These are phyloP conservation scores for Salix udensis DNA, from an alignment of 345 rosid species.

Conservation along the genomic window DNA sequence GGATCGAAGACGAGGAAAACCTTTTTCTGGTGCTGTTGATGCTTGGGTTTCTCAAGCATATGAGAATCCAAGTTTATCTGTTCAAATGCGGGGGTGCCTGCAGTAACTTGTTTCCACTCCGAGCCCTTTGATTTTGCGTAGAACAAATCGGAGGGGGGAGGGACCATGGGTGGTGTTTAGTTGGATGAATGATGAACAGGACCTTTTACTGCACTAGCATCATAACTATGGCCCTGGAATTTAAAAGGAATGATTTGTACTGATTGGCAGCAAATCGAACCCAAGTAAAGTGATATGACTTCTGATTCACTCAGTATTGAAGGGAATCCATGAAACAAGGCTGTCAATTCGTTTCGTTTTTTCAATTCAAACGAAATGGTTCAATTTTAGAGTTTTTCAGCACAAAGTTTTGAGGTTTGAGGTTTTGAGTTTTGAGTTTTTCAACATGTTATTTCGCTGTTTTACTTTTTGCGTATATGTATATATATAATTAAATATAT, in stretches of 20 bases:
- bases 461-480: no score
- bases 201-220: neutral
- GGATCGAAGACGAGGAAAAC: neutral
- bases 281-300: neutral
- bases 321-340: neutral
- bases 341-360: no score
- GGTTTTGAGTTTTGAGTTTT: no score
- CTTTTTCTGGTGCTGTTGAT: slow-evolving; percentile 4
- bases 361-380: no score
- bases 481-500: no score
- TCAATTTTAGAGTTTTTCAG: accelerated
- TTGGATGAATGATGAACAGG: neutral
- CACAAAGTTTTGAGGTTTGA: no score
- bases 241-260: neutral
- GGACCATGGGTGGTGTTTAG: neutral
- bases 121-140: neutral
- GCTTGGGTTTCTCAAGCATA: slow-evolving; percentile 14
- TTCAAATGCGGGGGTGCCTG: neutral
- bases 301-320: neutral
- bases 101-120: neutral
- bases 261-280: neutral
- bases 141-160: neutral
- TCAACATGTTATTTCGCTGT: accelerated
- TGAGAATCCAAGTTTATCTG: slow-evolving; percentile 32
- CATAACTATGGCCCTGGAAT: neutral